Percentiles rank a stretch among this genome's conserved stretches.
Evolutionary conservation across 495 filamentous ascomycete genomes (phyloP).

Genomic region (Immersiella caudata): DNA sequence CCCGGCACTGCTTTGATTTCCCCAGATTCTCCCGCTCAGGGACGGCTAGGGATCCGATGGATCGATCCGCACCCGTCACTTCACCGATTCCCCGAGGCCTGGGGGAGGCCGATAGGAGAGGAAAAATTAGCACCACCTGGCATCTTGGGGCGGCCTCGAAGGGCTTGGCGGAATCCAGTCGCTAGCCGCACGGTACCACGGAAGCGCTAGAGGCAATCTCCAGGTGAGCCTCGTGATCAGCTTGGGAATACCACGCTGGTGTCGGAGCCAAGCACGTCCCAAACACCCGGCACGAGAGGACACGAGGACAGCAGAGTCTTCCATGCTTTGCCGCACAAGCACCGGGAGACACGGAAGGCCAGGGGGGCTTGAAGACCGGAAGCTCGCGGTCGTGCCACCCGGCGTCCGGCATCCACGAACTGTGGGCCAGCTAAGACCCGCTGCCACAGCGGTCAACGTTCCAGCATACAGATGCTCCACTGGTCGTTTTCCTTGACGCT

Average conservation of each 20-base stretch:
- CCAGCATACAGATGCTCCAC: conserved; percentile 1
- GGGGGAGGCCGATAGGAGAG: not conserved
- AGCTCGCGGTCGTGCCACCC: conserved; percentile 14
- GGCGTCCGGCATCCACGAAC: conserved; percentile 13
- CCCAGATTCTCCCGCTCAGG: conserved; percentile 2
- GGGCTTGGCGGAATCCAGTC: conserved; percentile 30
- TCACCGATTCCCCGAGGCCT: conserved; percentile 3
- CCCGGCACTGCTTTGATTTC: not conserved
- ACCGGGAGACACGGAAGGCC: conserved; percentile 23
- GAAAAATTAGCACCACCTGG: not conserved
- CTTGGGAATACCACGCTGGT: conserved; percentile 6
- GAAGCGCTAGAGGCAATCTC: conserved; percentile 23
- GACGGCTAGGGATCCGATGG: conserved; percentile 8
- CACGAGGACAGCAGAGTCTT: conserved; percentile 42
- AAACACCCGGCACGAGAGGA: conserved; percentile 36
- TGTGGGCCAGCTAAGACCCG: not conserved
- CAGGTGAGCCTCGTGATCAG: conserved; percentile 30
- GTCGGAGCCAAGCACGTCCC: conserved; percentile 3
- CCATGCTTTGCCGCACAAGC: conserved; percentile 5
- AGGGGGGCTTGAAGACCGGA: conserved; percentile 15
- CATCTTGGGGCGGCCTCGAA: conserved; percentile 10
- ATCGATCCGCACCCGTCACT: conserved; percentile 5
- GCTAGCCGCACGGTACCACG: conserved; percentile 16
- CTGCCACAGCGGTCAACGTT: conserved; percentile 31
- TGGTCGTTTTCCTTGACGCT: conserved; percentile 2